phyloP scores from a whole-genome alignment of 2,329 filamentous ascomycete genomes.

The Biscogniauxia sp. region DNA sequence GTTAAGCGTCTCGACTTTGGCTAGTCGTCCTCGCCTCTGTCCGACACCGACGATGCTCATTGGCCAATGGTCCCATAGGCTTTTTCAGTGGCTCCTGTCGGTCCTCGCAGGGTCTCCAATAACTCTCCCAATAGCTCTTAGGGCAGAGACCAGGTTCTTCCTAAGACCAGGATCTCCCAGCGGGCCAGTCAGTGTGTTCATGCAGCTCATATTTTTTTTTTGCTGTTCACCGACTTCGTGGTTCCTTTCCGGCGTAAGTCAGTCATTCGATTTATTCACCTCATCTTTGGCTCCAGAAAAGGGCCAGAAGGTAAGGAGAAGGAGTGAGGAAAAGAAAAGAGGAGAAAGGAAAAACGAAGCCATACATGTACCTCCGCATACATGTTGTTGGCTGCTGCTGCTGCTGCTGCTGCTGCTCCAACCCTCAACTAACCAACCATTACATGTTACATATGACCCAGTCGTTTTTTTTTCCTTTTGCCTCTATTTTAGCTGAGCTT shows the following conservation, averaged over 20 bases:
- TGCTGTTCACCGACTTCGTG: constrained; percentile 44
- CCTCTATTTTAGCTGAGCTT: constrained; percentile 23
- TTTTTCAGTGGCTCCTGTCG: constrained; percentile 28
- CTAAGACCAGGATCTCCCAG: constrained; percentile 27
- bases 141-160: constrained; percentile 28
- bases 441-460: constrained; percentile 18
- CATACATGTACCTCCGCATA: constrained; percentile 11
- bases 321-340: constrained; percentile 9
- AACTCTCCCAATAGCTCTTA: constrained; percentile 28
- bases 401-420: constrained; percentile 3
- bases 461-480: constrained; percentile 11
- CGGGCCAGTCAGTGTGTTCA: constrained; percentile 41
- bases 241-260: constrained; percentile 26
- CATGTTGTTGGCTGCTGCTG: background rate
- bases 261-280: constrained; percentile 25
- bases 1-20: constrained; percentile 43
- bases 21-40: constrained; percentile 40
- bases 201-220: constrained; percentile 39
- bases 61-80: constrained; percentile 26
- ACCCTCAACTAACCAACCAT: constrained; percentile 11
- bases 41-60: constrained; percentile 21
- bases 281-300: constrained; percentile 4
- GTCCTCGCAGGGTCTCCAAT: constrained; percentile 36
- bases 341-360: constrained; percentile 3
- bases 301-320: constrained; percentile 9